These are phyloP conservation scores for Aspergillus niger DNA, from an alignment of 2,329 filamentous ascomycete species.

Conservation along the genomic window DNA sequence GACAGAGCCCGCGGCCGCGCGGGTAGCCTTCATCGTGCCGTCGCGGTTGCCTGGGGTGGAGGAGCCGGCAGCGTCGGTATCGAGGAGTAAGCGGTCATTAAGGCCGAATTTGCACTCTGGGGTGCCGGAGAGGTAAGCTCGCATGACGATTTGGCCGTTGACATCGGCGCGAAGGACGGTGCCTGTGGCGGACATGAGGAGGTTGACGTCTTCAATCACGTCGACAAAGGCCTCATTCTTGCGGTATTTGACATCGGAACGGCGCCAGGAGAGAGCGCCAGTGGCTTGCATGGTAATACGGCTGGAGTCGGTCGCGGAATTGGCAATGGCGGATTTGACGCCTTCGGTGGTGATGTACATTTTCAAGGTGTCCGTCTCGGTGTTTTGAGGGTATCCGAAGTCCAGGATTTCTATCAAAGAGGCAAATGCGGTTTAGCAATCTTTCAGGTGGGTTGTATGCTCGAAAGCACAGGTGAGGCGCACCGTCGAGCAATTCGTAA, in stretches of 20 bases:
- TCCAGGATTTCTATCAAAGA: constrained; percentile 80
- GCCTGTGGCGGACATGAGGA: constrained; percentile 97
- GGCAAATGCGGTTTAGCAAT: not conserved
- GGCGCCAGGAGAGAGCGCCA: constrained; percentile 92
- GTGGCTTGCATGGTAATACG: constrained; percentile 99
- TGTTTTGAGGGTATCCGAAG: constrained; percentile 98
- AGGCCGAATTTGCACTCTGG: constrained; percentile 99
- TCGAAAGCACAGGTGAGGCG: constrained; percentile 17
- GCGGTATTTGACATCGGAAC: constrained; percentile 96
- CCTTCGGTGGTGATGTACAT: constrained; percentile 99
- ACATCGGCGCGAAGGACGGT: constrained; percentile 94
- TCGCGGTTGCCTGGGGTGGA: constrained; percentile 62
- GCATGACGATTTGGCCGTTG: constrained; percentile 97
- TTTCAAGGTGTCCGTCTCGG: constrained; percentile 96
- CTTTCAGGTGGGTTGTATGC: constrained; percentile 2
- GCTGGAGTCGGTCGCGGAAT: constrained; percentile 79
- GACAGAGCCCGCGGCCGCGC: constrained; percentile 91
- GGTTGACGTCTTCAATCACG: constrained; percentile 97
- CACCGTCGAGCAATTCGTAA: constrained; percentile 93
- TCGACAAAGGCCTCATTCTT: constrained; percentile 99
- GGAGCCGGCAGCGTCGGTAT: constrained; percentile 67
- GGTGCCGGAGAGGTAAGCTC: constrained; percentile 92
- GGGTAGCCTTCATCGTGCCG: constrained; percentile 76
- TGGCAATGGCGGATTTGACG: constrained; percentile 76
- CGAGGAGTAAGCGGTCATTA: constrained; percentile 91